Conservation (phyloP, 2,329 filamentous ascomycete species). For the Colletotrichum sp. region DNA sequence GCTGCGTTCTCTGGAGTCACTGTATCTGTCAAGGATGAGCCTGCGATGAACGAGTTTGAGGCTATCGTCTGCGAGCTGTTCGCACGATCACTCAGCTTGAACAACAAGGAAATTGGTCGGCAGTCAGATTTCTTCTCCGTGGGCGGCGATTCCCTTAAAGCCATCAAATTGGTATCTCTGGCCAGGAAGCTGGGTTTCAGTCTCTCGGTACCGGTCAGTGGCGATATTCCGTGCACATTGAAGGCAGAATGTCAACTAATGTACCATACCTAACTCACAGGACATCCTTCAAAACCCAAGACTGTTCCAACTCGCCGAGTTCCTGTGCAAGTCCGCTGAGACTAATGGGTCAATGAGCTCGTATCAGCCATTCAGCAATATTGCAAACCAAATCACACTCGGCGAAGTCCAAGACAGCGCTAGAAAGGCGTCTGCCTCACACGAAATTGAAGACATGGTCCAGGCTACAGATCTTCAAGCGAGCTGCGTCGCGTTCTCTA, state of each 20-base stretch:
- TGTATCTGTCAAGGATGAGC: rapidly evolving
- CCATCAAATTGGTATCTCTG: background rate
- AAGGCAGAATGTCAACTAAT: background rate
- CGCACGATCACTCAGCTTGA: background rate
- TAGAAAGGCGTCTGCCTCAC: background rate
- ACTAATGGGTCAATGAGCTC: background rate
- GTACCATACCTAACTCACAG: background rate
- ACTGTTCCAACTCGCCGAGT: background rate
- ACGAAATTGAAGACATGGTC: background rate
- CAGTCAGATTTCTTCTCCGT: background rate
- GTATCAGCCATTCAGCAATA: background rate
- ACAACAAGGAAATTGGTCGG: background rate
- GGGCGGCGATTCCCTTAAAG: background rate
- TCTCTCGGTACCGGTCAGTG: background rate
- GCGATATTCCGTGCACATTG: too few relatives aligned
- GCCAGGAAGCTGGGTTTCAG: background rate
- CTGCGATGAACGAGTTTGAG: background rate
- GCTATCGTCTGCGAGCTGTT: background rate
- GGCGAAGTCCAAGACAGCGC: background rate
- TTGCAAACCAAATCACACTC: background rate
- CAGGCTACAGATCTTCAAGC: background rate
- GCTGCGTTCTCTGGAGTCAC: background rate
- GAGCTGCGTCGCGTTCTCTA: background rate
- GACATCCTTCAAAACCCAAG: background rate
- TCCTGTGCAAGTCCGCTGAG: rapidly evolving